Percentiles rank a stretch among this genome's conserved stretches.
Conservation (phyloP, 805 yeast species). For the Lachancea mirantina region DNA sequence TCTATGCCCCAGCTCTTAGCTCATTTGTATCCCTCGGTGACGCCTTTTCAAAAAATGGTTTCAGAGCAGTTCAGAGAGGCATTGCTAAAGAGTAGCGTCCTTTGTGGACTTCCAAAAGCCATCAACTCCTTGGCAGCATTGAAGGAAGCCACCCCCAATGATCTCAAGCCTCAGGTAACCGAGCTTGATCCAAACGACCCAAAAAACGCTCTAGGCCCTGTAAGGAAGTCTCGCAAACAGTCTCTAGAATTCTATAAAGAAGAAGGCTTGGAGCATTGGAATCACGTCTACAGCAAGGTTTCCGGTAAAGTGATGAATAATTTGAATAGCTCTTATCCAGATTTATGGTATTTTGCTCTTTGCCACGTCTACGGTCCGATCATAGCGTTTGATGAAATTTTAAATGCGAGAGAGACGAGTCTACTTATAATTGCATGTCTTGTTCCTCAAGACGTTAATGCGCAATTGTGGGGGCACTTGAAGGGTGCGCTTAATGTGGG, state of each 20-base stretch:
- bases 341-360: conserved; percentile 66
- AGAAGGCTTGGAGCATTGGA: conserved; percentile 66
- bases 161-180: conserved; percentile 7
- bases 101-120: conserved; percentile 78
- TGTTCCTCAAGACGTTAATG: conserved; percentile 89
- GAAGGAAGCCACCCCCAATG: conserved; percentile 55
- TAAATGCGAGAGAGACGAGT: conserved; percentile 65
- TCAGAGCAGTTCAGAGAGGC: conserved; percentile 67
- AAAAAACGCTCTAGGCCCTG: conserved; percentile 1
- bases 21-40: conserved; percentile 15
- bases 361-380: conserved; percentile 73
- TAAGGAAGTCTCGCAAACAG: neutral
- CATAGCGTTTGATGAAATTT: conserved; percentile 56
- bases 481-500: conserved; percentile 81
- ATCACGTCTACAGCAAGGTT: conserved; percentile 67
- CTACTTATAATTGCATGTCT: conserved; percentile 69
- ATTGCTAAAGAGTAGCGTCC: conserved; percentile 66
- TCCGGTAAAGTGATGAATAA: conserved; percentile 60
- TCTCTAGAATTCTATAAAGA: conserved; percentile 10
- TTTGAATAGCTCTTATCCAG: conserved; percentile 72
- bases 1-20: conserved; percentile 13
- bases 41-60: conserved; percentile 21
- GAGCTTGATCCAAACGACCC: conserved; percentile 3
- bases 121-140: conserved; percentile 69
- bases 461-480: conserved; percentile 86